phyloP scores from a whole-genome alignment of 139 green algal genomes.

The Coelastrella sp. region DNA sequence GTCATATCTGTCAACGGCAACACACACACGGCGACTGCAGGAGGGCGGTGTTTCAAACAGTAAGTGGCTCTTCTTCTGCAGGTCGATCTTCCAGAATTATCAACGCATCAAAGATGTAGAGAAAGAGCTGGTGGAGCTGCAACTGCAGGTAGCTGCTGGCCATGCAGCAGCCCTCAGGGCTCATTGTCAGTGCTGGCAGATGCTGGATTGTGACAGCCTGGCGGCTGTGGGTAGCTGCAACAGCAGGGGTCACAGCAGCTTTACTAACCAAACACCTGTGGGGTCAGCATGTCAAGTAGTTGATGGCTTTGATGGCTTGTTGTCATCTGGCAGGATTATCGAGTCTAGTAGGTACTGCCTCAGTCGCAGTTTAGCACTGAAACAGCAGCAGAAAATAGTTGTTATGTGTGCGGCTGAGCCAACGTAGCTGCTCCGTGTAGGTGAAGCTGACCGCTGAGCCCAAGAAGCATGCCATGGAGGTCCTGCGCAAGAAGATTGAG shows the following conservation, averaged over 20 bases:
- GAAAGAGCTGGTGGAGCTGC: slow-evolving; percentile 65
- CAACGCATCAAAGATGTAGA: slow-evolving; percentile 71
- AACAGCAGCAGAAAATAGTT: too few species aligned
- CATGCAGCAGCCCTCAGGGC: neutral
- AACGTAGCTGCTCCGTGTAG: too few species aligned
- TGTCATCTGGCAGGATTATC: too few species aligned
- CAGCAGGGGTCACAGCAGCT: too few species aligned
- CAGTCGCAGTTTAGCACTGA: too few species aligned
- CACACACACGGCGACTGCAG: neutral
- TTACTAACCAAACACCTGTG: too few species aligned
- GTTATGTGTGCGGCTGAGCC: too few species aligned
- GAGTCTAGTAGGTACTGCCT: too few species aligned
- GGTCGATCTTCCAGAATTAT: slow-evolving; percentile 67
- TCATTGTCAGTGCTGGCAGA: neutral
- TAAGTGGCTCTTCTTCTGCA: slow-evolving; percentile 19
- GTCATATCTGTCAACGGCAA: too few species aligned
- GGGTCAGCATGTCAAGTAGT: too few species aligned
- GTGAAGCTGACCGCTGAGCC: slow-evolving; percentile 70
- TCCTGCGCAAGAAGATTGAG: slow-evolving; percentile 75
- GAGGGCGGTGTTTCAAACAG: neutral
- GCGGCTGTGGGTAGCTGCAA: too few species aligned
- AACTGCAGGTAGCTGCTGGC: slow-evolving; percentile 53
- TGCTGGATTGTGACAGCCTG: neutral
- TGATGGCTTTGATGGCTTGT: too few species aligned
- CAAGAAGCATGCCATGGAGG: slow-evolving; percentile 68